Conservation (phyloP, 1,139 yeast species). For the Lodderomyces theae region DNA sequence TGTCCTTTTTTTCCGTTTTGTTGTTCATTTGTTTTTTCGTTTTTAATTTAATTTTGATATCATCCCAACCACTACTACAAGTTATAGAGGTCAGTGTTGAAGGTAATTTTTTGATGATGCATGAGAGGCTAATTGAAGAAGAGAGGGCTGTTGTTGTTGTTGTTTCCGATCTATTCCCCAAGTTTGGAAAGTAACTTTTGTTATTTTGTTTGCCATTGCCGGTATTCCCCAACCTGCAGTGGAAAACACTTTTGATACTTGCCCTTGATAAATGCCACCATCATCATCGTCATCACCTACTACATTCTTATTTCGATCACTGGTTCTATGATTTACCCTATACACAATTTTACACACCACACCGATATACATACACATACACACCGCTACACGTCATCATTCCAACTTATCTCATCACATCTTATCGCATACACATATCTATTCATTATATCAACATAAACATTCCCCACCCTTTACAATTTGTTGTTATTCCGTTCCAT, state of each 20-base stretch:
- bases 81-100: too few species aligned
- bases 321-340: too few species aligned
- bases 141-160: neutral
- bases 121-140: neutral
- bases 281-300: too few species aligned
- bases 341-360: too few species aligned
- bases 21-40: neutral
- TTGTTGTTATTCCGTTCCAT: neutral
- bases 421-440: too few species aligned
- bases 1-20: too few species aligned
- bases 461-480: neutral
- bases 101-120: neutral
- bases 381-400: neutral
- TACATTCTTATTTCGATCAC: too few species aligned
- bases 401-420: too few species aligned
- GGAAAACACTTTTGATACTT: too few species aligned
- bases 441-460: neutral
- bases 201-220: neutral
- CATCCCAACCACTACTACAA: too few species aligned
- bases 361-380: too few species aligned
- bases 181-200: neutral
- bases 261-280: too few species aligned
- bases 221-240: conserved; percentile 3
- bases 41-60: neutral
- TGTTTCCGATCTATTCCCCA: neutral